phyloP scores from a whole-genome alignment of 108 stramenopile genomes.

The Hondaea fermentalgiana region DNA sequence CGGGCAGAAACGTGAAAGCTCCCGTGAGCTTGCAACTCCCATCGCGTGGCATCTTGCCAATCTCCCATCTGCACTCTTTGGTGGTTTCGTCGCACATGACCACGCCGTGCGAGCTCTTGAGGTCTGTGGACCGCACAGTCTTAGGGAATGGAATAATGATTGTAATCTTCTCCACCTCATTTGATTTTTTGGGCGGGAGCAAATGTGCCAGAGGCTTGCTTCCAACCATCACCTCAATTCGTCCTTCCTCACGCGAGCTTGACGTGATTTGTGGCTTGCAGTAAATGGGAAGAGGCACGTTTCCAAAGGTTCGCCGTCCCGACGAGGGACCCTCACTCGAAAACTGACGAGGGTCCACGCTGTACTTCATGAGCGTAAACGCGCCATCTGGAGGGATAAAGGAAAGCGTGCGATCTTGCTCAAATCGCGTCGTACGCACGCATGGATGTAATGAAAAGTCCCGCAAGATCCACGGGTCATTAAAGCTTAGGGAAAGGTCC shows the following conservation, averaged over 20 bases:
- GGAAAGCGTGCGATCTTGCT: constrained; percentile 75
- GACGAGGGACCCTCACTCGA: constrained; percentile 66
- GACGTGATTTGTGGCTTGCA: constrained; percentile 59
- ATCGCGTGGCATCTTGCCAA: constrained; percentile 26
- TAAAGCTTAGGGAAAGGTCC: constrained; percentile 80
- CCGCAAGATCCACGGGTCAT: constrained; percentile 75
- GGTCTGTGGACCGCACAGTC: constrained; percentile 70
- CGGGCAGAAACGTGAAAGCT: constrained; percentile 48
- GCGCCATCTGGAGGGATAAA: constrained; percentile 97
- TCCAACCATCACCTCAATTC: constrained; percentile 22
- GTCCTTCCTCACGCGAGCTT: constrained; percentile 27
- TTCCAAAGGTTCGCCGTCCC: constrained; percentile 64
- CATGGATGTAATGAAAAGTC: constrained; percentile 98
- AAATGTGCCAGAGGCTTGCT: constrained; percentile 31
- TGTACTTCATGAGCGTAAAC: constrained; percentile 90
- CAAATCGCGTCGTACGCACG: constrained; percentile 83
- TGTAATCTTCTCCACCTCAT: constrained; percentile 78
- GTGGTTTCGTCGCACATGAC: constrained; percentile 78
- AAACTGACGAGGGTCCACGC: constrained; percentile 51
- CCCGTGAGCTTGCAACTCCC: constrained; percentile 34
- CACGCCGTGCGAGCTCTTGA: constrained; percentile 63
- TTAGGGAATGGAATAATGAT: constrained; percentile 87
- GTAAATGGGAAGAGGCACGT: constrained; percentile 27
- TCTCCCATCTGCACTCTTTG: constrained; percentile 68
- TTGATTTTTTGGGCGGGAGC: not conserved